These are phyloP conservation scores for Euryodendron excelsum DNA, from an alignment of 148 eudicot genomes.

Conservation along the genomic window DNA sequence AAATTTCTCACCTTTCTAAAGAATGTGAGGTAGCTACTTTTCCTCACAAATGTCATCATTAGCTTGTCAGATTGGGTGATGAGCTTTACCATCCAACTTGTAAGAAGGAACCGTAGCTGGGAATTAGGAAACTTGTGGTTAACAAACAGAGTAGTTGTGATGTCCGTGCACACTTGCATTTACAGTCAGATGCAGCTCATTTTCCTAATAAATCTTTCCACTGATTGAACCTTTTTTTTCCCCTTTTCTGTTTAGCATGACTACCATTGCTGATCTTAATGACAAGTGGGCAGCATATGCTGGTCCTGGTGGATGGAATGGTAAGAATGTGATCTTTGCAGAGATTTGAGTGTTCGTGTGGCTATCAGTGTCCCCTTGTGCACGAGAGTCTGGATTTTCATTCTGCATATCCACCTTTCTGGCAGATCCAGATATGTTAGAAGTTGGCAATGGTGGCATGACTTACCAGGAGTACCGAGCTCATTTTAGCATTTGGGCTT, in stretches of 20 bases:
- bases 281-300: constrained; percentile 97
- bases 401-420: constrained; percentile 13
- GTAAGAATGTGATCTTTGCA: constrained; percentile 39
- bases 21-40: neutral
- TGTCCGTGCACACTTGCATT: neutral
- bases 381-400: neutral
- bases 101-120: neutral
- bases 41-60: neutral
- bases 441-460: constrained; percentile 99
- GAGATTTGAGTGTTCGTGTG: neutral
- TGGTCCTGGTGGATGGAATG: constrained; percentile 99
- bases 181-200: neutral
- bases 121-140: neutral
- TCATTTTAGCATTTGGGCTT: constrained; percentile 97
- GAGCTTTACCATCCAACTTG: neutral
- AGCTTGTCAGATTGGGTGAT: neutral
- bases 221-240: neutral
- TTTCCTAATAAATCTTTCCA: neutral
- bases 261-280: constrained; percentile 81
- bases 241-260: constrained; percentile 55
- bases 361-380: neutral
- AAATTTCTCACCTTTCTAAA: neutral
- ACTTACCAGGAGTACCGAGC: constrained; percentile 71
- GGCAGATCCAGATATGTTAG: constrained; percentile 97
- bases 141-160: neutral